Percentiles rank a stretch among this genome's conserved stretches.
These are phyloP conservation scores for Saccharum spontaneum DNA, from an alignment of 176 grass and related monocot genomes.

Conservation along the genomic window DNA sequence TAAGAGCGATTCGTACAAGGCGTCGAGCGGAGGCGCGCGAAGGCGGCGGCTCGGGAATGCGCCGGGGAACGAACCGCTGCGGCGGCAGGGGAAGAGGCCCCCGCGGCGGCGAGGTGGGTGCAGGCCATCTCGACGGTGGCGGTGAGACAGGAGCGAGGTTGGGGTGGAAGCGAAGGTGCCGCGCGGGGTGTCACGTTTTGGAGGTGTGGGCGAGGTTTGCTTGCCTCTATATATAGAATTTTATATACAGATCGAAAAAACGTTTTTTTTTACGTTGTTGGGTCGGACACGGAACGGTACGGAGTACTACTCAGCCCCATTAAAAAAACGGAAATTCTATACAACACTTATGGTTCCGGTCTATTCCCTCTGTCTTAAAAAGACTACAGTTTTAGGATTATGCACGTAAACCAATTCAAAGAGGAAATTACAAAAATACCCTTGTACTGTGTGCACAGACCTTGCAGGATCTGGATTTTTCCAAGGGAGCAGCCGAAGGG, in stretches of 20 bases:
- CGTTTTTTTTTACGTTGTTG: too few relatives aligned
- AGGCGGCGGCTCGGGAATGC: background rate
- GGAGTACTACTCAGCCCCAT: too few relatives aligned
- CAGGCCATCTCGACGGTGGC: slow-evolving; percentile 26
- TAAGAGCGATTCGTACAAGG: slow-evolving; percentile 30
- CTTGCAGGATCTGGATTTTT: too few relatives aligned
- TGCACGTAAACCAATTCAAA: too few relatives aligned
- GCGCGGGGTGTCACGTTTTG: background rate
- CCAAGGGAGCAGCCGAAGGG: too few relatives aligned
- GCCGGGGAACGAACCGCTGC: background rate
- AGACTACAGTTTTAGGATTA: too few relatives aligned
- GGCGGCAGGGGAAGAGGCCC: background rate
- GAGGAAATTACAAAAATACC: too few relatives aligned
- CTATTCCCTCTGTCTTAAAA: too few relatives aligned
- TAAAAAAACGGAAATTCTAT: too few relatives aligned
- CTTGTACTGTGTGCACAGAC: too few relatives aligned
- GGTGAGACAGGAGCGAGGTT: background rate
- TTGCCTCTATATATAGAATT: background rate
- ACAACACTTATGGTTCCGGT: too few relatives aligned
- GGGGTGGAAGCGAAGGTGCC: background rate
- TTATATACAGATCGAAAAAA: background rate
- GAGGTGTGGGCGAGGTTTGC: background rate
- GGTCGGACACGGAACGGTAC: too few relatives aligned
- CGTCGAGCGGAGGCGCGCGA: slow-evolving; percentile 20
- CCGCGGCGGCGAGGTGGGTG: slow-evolving; percentile 31